phyloP scores from a whole-genome alignment of 805 yeast genomes.

The Barnettozyma botsteinii region DNA sequence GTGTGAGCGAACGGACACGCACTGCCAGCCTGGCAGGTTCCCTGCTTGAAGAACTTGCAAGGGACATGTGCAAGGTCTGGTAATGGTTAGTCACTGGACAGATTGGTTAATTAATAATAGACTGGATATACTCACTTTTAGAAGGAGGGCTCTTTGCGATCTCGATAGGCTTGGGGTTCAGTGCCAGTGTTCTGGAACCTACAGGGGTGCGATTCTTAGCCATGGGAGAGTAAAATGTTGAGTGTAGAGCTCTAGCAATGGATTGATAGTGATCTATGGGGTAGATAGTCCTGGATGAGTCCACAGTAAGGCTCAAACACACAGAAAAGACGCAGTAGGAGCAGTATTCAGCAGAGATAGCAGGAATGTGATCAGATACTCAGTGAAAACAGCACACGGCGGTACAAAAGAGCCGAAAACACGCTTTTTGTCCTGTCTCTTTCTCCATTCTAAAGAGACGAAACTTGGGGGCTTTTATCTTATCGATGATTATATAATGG shows the following conservation, averaged over 20 bases:
- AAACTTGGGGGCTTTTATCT: constrained; percentile 5
- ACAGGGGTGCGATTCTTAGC: constrained; percentile 1
- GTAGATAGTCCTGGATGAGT: no score
- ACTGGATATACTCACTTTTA: constrained; percentile 18
- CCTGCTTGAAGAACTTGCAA: constrained; percentile 88
- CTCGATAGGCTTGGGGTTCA: constrained; percentile 18
- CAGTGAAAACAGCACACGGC: background rate
- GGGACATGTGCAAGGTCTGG: constrained; percentile 88
- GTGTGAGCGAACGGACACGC: constrained; percentile 90
- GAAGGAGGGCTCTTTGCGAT: constrained; percentile 23
- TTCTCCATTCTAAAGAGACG: no score
- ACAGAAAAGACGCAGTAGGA: no score
- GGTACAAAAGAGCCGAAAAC: no score
- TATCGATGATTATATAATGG: constrained; percentile 3
- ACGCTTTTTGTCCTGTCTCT: no score
- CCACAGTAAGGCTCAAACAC: no score
- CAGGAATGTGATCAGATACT: no score
- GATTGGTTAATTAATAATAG: background rate
- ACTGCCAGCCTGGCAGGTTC: constrained; percentile 90
- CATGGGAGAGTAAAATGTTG: background rate
- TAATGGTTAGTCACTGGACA: constrained; percentile 18
- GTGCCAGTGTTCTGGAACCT: constrained; percentile 5
- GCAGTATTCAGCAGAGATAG: no score
- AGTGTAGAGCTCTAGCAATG: background rate
- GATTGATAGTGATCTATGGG: no score